A percentile compares a stretch with the other conserved stretches of the same genome.
These are phyloP conservation scores for Salix exigua DNA, from an alignment of 345 rosid species.

Conservation along the genomic window DNA sequence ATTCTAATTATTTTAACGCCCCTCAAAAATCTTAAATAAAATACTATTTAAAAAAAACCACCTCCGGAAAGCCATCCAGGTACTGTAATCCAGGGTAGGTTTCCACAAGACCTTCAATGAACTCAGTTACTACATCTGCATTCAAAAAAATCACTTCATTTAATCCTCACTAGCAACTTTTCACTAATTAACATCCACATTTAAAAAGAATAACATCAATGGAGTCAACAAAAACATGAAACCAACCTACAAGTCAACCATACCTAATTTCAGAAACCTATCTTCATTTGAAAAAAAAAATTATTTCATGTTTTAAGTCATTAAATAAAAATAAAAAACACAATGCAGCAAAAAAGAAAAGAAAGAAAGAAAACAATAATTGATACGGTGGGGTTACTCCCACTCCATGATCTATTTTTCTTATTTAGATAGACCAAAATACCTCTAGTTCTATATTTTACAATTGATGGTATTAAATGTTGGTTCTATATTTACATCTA, in stretches of 20 bases:
- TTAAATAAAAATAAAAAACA: neutral
- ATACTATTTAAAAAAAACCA: slow-evolving; percentile 15
- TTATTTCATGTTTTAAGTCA: neutral
- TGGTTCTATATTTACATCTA: too few relatives aligned
- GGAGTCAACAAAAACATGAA: neutral
- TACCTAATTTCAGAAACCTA: neutral
- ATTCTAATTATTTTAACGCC: neutral
- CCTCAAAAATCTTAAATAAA: neutral
- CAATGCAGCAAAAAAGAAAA: neutral
- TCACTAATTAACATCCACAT: neutral
- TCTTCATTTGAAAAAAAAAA: neutral
- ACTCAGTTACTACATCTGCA: slow-evolving; percentile 92
- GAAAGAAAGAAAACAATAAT: neutral
- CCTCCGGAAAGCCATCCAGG: slow-evolving; percentile 95
- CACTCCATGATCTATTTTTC: too few relatives aligned
- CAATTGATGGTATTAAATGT: too few relatives aligned
- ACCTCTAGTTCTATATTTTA: too few relatives aligned
- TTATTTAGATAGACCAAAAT: too few relatives aligned
- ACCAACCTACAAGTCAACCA: neutral
- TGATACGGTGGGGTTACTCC: too few relatives aligned
- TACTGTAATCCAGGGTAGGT: slow-evolving; percentile 83
- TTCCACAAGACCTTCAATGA: slow-evolving; percentile 90
- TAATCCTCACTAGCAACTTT: neutral
- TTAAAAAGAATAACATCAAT: neutral
- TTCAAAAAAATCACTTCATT: neutral